A percentile compares a stretch with the other conserved stretches of the same genome.
Evolutionary conservation across 176 grass and related monocot genomes (phyloP).

Genomic region (Paspalum notatum): DNA sequence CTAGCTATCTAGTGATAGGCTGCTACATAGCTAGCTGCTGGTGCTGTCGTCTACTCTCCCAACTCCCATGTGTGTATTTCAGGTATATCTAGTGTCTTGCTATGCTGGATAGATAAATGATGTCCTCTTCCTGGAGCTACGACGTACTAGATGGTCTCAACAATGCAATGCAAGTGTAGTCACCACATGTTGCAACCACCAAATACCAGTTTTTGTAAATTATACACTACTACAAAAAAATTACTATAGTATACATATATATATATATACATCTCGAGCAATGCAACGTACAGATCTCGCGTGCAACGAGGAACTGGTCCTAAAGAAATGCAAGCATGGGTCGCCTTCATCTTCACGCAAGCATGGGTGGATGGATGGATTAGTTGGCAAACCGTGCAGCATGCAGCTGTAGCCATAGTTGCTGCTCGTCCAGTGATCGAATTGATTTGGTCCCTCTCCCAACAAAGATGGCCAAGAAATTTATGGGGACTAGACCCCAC

Average conservation of each 20-base stretch:
- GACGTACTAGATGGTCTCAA: background rate
- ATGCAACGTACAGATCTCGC: no score
- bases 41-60: no score
- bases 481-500: slow-evolving; percentile 34
- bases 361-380: slow-evolving; percentile 22
- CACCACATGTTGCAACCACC: no score
- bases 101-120: background rate
- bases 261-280: no score
- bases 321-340: slow-evolving; percentile 5
- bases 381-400: slow-evolving; percentile 35
- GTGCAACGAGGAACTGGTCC: background rate
- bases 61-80: background rate
- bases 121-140: background rate
- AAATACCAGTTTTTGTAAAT: no score
- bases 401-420: slow-evolving; percentile 2
- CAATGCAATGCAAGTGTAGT: no score
- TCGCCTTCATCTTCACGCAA: slow-evolving; percentile 4
- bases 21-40: background rate
- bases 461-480: slow-evolving; percentile 18
- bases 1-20: background rate
- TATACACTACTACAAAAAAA: no score
- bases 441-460: slow-evolving; percentile 44
- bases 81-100: background rate
- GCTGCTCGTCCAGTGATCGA: background rate
- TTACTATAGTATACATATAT: no score